These are phyloP conservation scores for Mortierella alpina DNA, from an alignment of 192 early-diverging fungal genomes.

Conservation along the genomic window DNA sequence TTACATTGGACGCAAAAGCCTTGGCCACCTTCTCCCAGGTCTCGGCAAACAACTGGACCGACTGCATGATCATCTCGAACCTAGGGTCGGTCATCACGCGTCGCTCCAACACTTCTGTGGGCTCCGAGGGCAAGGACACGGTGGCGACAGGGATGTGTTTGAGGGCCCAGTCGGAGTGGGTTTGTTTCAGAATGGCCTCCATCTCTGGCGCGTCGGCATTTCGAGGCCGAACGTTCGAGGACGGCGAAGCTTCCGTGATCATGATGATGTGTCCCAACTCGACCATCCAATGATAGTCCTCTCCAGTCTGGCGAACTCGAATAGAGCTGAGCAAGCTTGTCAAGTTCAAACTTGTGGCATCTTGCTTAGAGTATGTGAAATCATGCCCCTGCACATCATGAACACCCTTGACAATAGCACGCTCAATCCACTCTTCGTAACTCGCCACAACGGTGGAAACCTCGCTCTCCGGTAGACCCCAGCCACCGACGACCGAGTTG, in stretches of 20 bases:
- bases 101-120: neutral
- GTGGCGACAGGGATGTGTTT: neutral
- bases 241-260: neutral
- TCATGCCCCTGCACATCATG: slow-evolving; percentile 17
- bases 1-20: neutral
- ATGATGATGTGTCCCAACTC: slow-evolving; percentile 25
- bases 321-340: slow-evolving; percentile 11
- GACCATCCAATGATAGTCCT: neutral
- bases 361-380: neutral
- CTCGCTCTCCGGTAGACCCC: slow-evolving; percentile 10
- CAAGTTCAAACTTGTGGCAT: slow-evolving; percentile 1
- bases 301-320: neutral
- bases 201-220: slow-evolving; percentile 1
- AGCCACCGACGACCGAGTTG: neutral
- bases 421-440: neutral
- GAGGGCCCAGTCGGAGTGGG: slow-evolving; percentile 11
- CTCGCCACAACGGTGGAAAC: neutral
- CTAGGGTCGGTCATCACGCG: neutral
- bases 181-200: neutral
- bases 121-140: neutral
- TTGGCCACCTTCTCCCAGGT: slow-evolving; percentile 13
- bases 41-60: slow-evolving; percentile 17
- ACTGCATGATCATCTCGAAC: too few species aligned
- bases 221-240: neutral
- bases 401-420: neutral